Evolutionary conservation across 352 stramenopile species (phyloP).

Genomic region (Globisporangium carolinianum): DNA sequence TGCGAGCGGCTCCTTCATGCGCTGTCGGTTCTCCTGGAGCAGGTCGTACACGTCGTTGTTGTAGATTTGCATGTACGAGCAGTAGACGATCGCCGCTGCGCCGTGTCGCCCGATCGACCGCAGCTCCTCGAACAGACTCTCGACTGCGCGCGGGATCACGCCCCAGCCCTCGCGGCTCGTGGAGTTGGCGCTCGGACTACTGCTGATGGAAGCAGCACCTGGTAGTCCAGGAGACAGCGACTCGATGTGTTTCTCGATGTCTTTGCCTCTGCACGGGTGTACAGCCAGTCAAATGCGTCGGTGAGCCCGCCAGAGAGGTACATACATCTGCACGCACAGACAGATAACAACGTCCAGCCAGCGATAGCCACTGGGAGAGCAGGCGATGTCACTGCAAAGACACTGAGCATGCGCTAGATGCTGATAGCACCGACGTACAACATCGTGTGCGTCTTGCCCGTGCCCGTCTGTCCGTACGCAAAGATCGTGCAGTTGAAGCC

Average conservation of each 20-base stretch:
- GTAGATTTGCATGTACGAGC: constrained; percentile 92
- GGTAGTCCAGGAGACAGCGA: not conserved
- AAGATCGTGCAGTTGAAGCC: constrained; percentile 91
- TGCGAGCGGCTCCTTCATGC: constrained; percentile 41
- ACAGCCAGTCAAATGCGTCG: not conserved
- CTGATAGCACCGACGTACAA: constrained; percentile 24
- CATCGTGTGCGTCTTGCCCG: constrained; percentile 90
- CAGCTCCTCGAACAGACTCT: constrained; percentile 77
- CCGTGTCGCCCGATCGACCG: constrained; percentile 35
- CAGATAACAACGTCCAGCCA: not conserved
- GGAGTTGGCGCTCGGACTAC: constrained; percentile 3
- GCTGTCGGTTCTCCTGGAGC: constrained; percentile 51
- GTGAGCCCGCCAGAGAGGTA: constrained; percentile 1
- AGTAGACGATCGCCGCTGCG: constrained; percentile 67
- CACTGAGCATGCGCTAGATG: not conserved
- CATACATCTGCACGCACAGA: not conserved
- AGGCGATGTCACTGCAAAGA: not conserved
- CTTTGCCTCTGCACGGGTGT: constrained; percentile 28
- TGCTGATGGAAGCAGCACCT: not conserved
- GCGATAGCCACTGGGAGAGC: not conserved
- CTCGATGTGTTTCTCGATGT: constrained; percentile 40
- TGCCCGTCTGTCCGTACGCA: constrained; percentile 88
- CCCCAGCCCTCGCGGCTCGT: constrained; percentile 36
- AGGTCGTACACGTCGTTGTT: constrained; percentile 80
- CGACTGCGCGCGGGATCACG: constrained; percentile 82